These are phyloP conservation scores for Brassica nigra DNA, from an alignment of 345 rosid species.

Conservation along the genomic window DNA sequence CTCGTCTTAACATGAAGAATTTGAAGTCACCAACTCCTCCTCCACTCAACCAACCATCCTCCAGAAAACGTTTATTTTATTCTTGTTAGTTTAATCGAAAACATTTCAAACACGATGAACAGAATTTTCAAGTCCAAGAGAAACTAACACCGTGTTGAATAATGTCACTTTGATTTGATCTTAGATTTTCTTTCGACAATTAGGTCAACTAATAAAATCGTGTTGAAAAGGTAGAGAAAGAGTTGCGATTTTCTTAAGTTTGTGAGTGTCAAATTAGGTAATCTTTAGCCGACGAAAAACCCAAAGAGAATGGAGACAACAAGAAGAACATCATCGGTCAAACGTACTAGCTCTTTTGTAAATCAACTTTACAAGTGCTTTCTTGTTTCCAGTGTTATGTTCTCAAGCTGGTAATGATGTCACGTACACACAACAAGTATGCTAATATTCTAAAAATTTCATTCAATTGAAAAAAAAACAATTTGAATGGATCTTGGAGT, in stretches of 20 bases:
- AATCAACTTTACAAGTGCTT: conserved; percentile 21
- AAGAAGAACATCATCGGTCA: conserved; percentile 33
- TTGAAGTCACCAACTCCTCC: conserved; percentile 37
- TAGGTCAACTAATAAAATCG: conserved; percentile 32
- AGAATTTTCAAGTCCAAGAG: not conserved
- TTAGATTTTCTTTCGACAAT: conserved; percentile 4
- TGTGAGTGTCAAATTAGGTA: conserved; percentile 33
- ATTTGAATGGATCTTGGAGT: not conserved
- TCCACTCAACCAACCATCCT: conserved; percentile 28
- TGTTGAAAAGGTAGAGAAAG: conserved; percentile 11
- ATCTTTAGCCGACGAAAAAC: conserved; percentile 33
- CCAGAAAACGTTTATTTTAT: not conserved
- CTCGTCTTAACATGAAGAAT: conserved; percentile 33
- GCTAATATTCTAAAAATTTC: not conserved
- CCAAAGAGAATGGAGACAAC: conserved; percentile 38
- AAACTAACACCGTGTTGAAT: conserved; percentile 30
- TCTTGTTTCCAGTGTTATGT: conserved; percentile 18
- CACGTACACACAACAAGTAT: conserved; percentile 20
- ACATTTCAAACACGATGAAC: conserved; percentile 36
- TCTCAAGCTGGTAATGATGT: conserved; percentile 34
- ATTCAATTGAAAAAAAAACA: not conserved
- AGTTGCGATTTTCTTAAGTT: conserved; percentile 26
- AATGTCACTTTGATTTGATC: not conserved
- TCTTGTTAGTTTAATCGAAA: not conserved
- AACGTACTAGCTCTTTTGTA: conserved; percentile 16